These are phyloP conservation scores for Cutaneotrichosporon cavernicola DNA, from an alignment of 1,284 basidiomycete genomes.

Conservation along the genomic window DNA sequence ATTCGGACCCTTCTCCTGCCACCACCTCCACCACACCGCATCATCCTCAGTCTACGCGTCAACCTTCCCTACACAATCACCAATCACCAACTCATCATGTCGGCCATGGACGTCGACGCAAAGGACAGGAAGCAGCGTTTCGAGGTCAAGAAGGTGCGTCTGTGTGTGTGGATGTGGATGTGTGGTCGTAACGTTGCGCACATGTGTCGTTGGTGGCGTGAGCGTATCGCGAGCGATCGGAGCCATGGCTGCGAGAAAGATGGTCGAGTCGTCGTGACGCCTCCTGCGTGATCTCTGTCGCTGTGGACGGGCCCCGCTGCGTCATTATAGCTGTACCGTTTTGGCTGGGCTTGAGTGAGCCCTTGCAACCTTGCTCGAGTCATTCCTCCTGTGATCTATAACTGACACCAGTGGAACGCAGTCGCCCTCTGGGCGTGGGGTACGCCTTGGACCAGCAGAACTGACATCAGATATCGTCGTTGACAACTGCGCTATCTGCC, in stretches of 20 bases:
- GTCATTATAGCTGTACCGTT: too few species aligned
- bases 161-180: too few species aligned
- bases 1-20: background rate
- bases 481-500: conserved; percentile 93
- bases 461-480: conserved; percentile 76
- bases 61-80: background rate
- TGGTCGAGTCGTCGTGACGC: too few species aligned
- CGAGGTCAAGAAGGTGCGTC: conserved; percentile 88
- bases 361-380: too few species aligned
- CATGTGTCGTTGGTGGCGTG: too few species aligned
- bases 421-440: conserved; percentile 97
- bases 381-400: too few species aligned
- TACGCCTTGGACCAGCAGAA: conserved; percentile 49
- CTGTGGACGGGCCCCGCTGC: too few species aligned
- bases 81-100: conserved; percentile 12
- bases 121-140: conserved; percentile 67
- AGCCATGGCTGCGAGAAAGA: too few species aligned
- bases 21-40: conserved; percentile 1
- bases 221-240: too few species aligned
- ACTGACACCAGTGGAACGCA: conserved; percentile 77
- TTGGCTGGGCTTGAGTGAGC: too few species aligned
- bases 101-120: conserved; percentile 57
- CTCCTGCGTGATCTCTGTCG: too few species aligned
- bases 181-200: background rate
- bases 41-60: background rate